phyloP scores from a whole-genome alignment of 352 stramenopile species.

The Lagenidium giganteum region DNA sequence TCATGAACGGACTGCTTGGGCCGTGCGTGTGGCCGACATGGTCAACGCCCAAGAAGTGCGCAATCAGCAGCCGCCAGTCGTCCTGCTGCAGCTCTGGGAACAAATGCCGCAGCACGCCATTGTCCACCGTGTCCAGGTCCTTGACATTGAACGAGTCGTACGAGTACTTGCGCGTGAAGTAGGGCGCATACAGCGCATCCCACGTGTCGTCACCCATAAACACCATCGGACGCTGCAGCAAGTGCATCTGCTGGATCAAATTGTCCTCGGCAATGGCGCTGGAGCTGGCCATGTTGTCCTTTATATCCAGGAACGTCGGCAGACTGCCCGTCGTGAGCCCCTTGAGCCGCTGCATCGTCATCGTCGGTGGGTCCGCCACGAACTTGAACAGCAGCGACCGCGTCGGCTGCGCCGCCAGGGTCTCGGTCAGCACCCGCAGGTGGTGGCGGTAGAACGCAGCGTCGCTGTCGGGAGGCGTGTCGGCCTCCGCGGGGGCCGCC shows the following conservation, averaged over 20 bases:
- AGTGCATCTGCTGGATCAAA: conserved; percentile 87
- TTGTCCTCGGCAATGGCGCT: conserved; percentile 95
- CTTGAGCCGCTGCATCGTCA: conserved; percentile 98
- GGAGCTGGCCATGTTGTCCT: conserved; percentile 88
- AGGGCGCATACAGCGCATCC: conserved; percentile 89
- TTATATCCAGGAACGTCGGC: conserved; percentile 98
- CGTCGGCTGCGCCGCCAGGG: conserved; percentile 37
- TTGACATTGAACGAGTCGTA: conserved; percentile 99
- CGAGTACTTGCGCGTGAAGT: conserved; percentile 90
- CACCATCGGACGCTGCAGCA: conserved; percentile 55
- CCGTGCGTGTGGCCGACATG: conserved; percentile 98
- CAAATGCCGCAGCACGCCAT: conserved; percentile 80
- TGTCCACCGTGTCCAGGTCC: conserved; percentile 97
- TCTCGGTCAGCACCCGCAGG: conserved; percentile 73
- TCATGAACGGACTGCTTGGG: conserved; percentile 92
- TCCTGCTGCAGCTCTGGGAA: conserved; percentile 59
- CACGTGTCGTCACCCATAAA: conserved; percentile 99
- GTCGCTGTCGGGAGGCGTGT: no score
- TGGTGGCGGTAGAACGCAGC: conserved; percentile 83
- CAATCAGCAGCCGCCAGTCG: conserved; percentile 82
- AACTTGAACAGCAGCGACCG: conserved; percentile 90
- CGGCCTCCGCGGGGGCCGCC: conserved; percentile 1
- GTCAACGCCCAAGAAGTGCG: conserved; percentile 92
- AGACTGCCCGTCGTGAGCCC: conserved; percentile 96
- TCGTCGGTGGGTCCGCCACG: conserved; percentile 96